Base-by-base conservation (phyloP, 331 rosid genomes). In the Quercus lobata region DNA sequence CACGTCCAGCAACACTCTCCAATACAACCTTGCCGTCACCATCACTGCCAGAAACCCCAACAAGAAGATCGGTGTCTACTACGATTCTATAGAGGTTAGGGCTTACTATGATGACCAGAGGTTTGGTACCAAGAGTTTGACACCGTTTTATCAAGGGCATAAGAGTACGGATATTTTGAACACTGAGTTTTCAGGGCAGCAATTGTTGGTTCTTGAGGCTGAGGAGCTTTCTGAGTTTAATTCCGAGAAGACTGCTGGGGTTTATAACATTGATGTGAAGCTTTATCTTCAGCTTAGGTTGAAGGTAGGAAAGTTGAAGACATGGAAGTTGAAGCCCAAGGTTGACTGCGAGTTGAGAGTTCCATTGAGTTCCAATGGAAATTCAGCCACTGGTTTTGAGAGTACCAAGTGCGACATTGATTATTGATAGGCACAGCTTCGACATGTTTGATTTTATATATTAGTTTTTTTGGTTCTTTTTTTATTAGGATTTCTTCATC, bases 251-350 rank as follows among this genome's bases (percentile, higher is more conserved):
- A 27, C 18, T 14, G 37, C 37, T 14, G 69, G 69, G 69, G 35
- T 62, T 27, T 62, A 62, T 6, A 3, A 4, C 2, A 27, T 62
- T 62, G 69, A 62, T 62, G 19, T 62, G 7, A 7, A 62, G 29
- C 37, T 62, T 1, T 10, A 62, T 0, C 29, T 62, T 11, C 69
- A 18, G 29, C 27, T 62, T 4, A 30, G 35, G 14, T 2, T 17
- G n/a, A 62, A 62, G 35, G 29, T 62, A 3, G 69, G 69, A 85
- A 76, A 92, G 93, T 49, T 49, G 54, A 90, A 85, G 77, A 49
- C 79, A 0, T 83, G 88, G 2, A 86, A 82, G 22, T 81, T 79
- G 7, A 90, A 77, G 69, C 91, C 97, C 14, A 89, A 83, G 87
- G 62, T 90, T 54, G 18, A 75, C 10, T 92, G 97, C 32, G 89